Percentiles rank a stretch among this genome's conserved stretches.
phyloP scores from a whole-genome alignment of 75 land plant species.

The Cryptomeria japonica region DNA sequence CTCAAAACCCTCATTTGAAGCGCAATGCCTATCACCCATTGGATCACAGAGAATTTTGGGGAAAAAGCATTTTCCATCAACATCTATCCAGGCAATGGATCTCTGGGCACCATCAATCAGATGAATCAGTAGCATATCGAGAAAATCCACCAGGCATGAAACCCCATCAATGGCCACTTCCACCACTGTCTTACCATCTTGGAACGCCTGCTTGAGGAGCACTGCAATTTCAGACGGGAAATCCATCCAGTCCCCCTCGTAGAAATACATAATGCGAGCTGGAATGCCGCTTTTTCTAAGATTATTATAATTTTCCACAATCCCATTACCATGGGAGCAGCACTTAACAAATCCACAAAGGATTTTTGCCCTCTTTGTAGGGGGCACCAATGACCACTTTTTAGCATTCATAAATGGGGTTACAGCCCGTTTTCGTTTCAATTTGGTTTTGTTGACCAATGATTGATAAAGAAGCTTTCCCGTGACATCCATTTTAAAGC shows the following conservation, averaged over 20 bases:
- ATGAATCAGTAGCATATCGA: constrained; percentile 45
- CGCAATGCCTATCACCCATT: not conserved
- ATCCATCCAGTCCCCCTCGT: constrained; percentile 43
- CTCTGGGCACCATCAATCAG: constrained; percentile 12
- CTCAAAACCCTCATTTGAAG: not conserved
- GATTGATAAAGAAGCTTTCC: not conserved
- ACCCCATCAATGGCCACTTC: constrained; percentile 27
- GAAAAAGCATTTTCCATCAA: constrained; percentile 45
- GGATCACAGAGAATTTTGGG: constrained; percentile 15
- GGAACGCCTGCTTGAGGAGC: constrained; percentile 20
- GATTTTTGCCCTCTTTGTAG: not conserved
- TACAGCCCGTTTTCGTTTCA: not conserved
- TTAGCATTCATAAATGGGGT: not conserved
- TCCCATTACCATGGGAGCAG: not conserved
- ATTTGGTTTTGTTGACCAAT: not conserved
- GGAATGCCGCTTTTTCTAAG: constrained; percentile 39
- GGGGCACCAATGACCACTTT: not conserved
- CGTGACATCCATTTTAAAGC: not conserved
- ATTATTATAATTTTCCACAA: constrained; percentile 20
- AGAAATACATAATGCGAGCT: constrained; percentile 35
- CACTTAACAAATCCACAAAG: no score
- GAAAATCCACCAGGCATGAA: constrained; percentile 36
- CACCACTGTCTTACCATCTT: constrained; percentile 20
- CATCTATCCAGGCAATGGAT: constrained; percentile 72
- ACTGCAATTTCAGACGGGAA: constrained; percentile 17